A percentile compares a stretch with the other conserved stretches of the same genome.
Evolutionary conservation across 148 eudicot species (phyloP).

Genomic region (Rhododendron griersonianum): DNA sequence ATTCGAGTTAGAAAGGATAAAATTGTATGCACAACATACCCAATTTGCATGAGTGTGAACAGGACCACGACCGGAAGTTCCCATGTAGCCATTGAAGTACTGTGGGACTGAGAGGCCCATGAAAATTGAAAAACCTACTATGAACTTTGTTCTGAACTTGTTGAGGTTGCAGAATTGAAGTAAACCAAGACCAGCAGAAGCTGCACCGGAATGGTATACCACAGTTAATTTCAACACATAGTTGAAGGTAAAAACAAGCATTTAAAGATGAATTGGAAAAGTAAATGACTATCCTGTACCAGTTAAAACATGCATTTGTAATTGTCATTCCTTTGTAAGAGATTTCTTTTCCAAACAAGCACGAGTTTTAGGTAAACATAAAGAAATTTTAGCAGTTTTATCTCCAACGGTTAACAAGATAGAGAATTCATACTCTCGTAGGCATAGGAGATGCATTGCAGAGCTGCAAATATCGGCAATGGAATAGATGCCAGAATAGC

Average conservation of each 20-base stretch:
- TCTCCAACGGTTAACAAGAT: background rate
- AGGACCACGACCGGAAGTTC: conserved; percentile 62
- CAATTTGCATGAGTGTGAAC: conserved; percentile 54
- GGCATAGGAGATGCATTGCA: conserved; percentile 77
- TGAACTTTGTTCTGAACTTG: conserved; percentile 88
- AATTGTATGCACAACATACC: conserved; percentile 31
- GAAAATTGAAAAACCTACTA: conserved; percentile 57
- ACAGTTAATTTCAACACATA: background rate
- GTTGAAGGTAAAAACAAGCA: too few species aligned
- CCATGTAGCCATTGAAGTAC: conserved; percentile 57
- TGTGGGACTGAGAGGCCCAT: conserved; percentile 89
- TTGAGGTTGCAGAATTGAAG: conserved; percentile 88
- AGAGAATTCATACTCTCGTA: conserved; percentile 56
- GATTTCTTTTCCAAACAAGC: background rate
- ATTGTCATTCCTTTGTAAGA: too few species aligned
- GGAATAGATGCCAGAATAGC: conserved; percentile 90
- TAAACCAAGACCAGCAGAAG: conserved; percentile 69
- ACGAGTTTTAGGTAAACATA: background rate
- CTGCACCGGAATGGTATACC: conserved; percentile 27
- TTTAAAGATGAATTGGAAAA: too few species aligned
- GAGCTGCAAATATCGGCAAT: conserved; percentile 72
- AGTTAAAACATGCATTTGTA: too few species aligned
- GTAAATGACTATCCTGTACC: too few species aligned
- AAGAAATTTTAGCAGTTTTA: background rate
- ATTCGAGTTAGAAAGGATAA: background rate